These are phyloP conservation scores for Boechera stricta DNA, from an alignment of 345 rosid genomes.

Conservation along the genomic window DNA sequence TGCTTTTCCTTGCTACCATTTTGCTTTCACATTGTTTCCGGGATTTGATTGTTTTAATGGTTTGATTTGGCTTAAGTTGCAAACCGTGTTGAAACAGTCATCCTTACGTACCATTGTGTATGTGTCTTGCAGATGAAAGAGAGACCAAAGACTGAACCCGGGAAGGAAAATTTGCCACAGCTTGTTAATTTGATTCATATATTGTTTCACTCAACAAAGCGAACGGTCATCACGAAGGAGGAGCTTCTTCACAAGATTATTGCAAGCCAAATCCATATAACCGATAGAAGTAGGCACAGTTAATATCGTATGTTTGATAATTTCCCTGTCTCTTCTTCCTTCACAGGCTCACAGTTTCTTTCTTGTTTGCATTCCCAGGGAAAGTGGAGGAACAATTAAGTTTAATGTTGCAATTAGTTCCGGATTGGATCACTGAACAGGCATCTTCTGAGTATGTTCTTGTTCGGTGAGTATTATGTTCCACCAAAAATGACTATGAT, in stretches of 20 bases:
- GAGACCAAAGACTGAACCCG: constrained; percentile 54
- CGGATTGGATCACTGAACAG: constrained; percentile 82
- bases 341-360: constrained; percentile 21
- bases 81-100: background rate
- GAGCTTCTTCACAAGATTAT: constrained; percentile 72
- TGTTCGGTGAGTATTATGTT: constrained; percentile 58
- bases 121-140: constrained; percentile 62
- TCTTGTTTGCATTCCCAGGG: constrained; percentile 52
- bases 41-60: background rate
- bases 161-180: constrained; percentile 71
- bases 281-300: constrained; percentile 67
- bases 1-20: background rate
- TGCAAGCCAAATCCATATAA: constrained; percentile 58
- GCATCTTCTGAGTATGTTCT: constrained; percentile 69
- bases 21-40: constrained; percentile 1
- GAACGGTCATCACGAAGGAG: constrained; percentile 69
- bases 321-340: background rate
- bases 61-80: background rate
- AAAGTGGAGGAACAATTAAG: constrained; percentile 84
- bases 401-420: constrained; percentile 71
- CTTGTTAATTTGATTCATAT: constrained; percentile 67
- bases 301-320: background rate
- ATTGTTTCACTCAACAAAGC: constrained; percentile 64
- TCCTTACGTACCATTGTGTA: constrained; percentile 19
- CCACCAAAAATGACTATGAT: constrained; percentile 5